Evolutionary conservation across 208 protist species (phyloP).

Genomic region (Leishmania martiniquensis): DNA sequence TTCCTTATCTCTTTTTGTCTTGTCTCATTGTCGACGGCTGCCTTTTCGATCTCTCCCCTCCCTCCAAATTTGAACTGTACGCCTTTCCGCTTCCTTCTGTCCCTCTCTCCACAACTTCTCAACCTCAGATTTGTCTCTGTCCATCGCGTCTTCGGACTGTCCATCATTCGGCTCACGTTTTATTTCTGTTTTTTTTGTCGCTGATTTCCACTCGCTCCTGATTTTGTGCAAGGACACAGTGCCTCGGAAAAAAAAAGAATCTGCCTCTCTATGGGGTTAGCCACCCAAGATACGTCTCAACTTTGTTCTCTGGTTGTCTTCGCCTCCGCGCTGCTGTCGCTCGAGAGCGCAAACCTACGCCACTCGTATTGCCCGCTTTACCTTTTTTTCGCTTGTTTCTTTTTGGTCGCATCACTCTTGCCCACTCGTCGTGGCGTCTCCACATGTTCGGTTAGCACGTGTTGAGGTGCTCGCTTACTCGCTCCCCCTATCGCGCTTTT

Average conservation of each 20-base stretch:
- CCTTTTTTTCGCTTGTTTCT: background rate
- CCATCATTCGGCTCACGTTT: background rate
- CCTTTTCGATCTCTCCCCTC: background rate
- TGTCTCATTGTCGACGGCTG: background rate
- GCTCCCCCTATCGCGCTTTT: no score
- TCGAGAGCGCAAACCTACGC: background rate
- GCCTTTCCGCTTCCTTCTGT: background rate
- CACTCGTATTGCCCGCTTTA: background rate
- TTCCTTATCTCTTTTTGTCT: background rate
- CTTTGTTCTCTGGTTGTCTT: background rate
- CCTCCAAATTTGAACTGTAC: background rate
- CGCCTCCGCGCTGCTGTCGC: background rate
- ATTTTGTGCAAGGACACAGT: background rate
- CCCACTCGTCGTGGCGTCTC: background rate
- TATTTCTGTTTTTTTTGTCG: background rate
- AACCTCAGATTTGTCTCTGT: background rate
- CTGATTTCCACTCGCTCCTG: background rate
- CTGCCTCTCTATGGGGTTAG: background rate
- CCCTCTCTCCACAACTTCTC: no score
- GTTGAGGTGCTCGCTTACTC: no score
- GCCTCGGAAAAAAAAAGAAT: no score
- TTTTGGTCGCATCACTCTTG: background rate
- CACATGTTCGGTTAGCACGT: no score
- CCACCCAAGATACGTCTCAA: no score
- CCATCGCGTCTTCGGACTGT: background rate